These are phyloP conservation scores for Pseudogymnoascus sp. DNA, from an alignment of 2,329 filamentous ascomycete species.

Conservation along the genomic window DNA sequence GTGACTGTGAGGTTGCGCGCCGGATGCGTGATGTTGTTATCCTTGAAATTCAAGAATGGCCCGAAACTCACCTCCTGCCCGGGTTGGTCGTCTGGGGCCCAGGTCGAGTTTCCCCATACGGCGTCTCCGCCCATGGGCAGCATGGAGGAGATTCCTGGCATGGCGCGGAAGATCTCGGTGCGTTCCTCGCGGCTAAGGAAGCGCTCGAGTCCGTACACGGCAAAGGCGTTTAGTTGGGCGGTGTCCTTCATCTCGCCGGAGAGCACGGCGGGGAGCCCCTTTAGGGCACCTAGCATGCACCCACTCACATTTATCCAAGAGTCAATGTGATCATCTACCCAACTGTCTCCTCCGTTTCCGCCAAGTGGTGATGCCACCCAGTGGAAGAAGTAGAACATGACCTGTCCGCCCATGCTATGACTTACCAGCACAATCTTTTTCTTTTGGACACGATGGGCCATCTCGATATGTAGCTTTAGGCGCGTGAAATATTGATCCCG, in stretches of 20 bases:
- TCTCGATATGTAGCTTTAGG: conserved; percentile 84
- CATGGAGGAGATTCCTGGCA: conserved; percentile 97
- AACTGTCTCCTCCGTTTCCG: conserved; percentile 72
- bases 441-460: conserved; percentile 62
- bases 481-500: conserved; percentile 92
- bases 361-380: conserved; percentile 73
- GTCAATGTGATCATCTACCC: conserved; percentile 86
- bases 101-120: conserved; percentile 85
- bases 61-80: conserved; percentile 70
- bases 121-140: conserved; percentile 86
- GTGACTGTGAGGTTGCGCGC: conserved; percentile 73
- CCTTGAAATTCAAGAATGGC: conserved; percentile 75
- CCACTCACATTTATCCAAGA: conserved; percentile 98
- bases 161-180: conserved; percentile 87
- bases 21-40: conserved; percentile 54
- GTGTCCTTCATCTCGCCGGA: conserved; percentile 99
- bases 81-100: conserved; percentile 79
- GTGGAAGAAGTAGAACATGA: conserved; percentile 72
- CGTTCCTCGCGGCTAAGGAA: conserved; percentile 87
- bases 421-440: conserved; percentile 81
- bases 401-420: conserved; percentile 97
- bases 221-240: conserved; percentile 90
- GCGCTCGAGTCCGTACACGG: conserved; percentile 92
- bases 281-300: conserved; percentile 92
- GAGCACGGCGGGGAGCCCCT: conserved; percentile 80